These are phyloP conservation scores for Tetrapisispora arboricola DNA, from an alignment of 805 yeast species.

Conservation along the genomic window DNA sequence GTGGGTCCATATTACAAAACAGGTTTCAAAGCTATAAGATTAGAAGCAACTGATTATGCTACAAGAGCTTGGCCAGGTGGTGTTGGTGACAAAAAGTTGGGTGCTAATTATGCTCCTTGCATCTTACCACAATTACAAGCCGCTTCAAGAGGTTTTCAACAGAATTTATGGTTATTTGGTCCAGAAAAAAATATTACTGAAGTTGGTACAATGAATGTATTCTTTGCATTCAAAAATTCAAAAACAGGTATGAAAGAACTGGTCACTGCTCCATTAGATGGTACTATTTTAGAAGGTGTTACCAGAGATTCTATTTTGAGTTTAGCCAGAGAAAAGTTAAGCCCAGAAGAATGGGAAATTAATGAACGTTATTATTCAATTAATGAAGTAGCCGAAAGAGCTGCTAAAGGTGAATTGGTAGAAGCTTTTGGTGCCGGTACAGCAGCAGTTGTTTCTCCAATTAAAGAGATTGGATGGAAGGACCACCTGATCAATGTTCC, in stretches of 20 bases:
- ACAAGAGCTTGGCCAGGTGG: slow-evolving; percentile 99
- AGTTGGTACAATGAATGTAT: slow-evolving; percentile 95
- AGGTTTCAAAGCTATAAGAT: slow-evolving; percentile 90
- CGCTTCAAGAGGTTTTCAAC: slow-evolving; percentile 82
- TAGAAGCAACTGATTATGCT: slow-evolving; percentile 91
- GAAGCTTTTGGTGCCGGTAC: slow-evolving; percentile 99
- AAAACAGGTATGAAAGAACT: slow-evolving; percentile 75
- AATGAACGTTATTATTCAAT: slow-evolving; percentile 79
- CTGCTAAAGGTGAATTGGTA: slow-evolving; percentile 67
- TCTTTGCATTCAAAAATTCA: slow-evolving; percentile 68
- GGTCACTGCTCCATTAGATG: slow-evolving; percentile 92
- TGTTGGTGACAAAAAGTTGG: slow-evolving; percentile 87
- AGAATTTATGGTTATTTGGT: slow-evolving; percentile 93
- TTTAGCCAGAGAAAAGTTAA: slow-evolving; percentile 65
- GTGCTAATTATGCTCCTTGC: slow-evolving; percentile 97
- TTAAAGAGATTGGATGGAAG: slow-evolving; percentile 71
- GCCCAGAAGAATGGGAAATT: slow-evolving; percentile 66
- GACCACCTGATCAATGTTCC: slow-evolving; percentile 69
- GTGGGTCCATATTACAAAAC: slow-evolving; percentile 94
- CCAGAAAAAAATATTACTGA: slow-evolving; percentile 80
- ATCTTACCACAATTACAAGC: slow-evolving; percentile 83
- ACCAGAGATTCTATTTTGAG: slow-evolving; percentile 81
- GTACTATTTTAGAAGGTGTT: slow-evolving; percentile 93
- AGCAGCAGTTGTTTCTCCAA: slow-evolving; percentile 93
- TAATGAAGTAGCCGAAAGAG: slow-evolving; percentile 64